Evolutionary conservation across 1,284 basidiomycete genomes (phyloP), one percentile per base, ranked within the genome.

Genomic region (Trichosporon sp.): DNA sequence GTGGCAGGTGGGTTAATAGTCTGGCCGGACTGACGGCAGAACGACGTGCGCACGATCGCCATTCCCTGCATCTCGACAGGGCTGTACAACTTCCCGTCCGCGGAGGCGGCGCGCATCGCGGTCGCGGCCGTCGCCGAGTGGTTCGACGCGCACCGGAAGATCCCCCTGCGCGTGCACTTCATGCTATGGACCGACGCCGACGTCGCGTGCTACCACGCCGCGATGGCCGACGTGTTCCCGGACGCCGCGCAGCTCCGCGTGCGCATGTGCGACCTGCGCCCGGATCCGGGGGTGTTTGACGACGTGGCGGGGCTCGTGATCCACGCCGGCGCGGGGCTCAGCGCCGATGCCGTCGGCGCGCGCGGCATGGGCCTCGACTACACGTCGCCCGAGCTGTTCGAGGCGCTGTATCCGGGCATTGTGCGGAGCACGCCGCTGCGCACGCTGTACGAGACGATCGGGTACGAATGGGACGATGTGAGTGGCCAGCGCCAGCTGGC

Each of bases 61-160:
- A 65, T 74, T 58, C 64, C 68, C 2, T 72, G 72, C 65, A 70
- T 72, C 23, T 72, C 73, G 12, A 71, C 70, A 0, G 73, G 71
- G 7, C n/a, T 69, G 51, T 68, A 68, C 65, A 67, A 68, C 62
- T 70, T 65, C 51, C 67, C 69, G 0, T 25, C 44, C n/a, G 25
- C 13, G 3, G 62, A n/a, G 6, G 69, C 72, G 1, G 65, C 72
- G 1, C 7, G 2, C 3, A 38, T 70, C 47, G 72, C 68, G 13
- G 8, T 69, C 13, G 9, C 15, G 5, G 27, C 67, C 9, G 58
- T 66, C 2, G 3, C 31, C 5, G 13, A 15, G 9, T 73, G 72
- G 69, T 53, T 73, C 51, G 13, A 9, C 18, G 7, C 35, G 3
- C 65, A 67, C 34, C 60, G 67, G 5, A 18, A 47, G 44, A 21